Conservation (phyloP, 805 yeast genomes). For the Yamadazyma scolyti region DNA sequence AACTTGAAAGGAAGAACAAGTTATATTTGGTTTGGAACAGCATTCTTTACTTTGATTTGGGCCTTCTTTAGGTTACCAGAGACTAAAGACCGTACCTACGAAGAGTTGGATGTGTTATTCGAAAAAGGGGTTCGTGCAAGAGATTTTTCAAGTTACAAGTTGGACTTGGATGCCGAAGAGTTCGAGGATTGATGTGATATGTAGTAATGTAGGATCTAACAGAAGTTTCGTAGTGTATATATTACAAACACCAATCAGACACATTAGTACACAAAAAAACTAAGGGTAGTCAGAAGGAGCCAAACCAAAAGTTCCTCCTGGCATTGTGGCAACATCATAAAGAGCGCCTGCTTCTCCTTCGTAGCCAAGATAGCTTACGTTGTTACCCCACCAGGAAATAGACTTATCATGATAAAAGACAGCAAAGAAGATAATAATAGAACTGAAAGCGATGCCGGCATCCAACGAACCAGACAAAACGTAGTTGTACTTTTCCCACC, state of each 20-base stretch:
- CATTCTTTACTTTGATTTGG: slow-evolving; percentile 29
- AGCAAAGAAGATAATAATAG: slow-evolving; percentile 55
- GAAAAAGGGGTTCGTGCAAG: slow-evolving; percentile 32
- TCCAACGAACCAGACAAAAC: slow-evolving; percentile 52
- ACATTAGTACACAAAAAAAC: not conserved
- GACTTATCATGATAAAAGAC: slow-evolving; percentile 40
- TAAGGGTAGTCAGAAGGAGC: slow-evolving; percentile 12
- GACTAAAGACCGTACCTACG: slow-evolving; percentile 50
- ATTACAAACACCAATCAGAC: no score
- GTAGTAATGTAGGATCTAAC: no score
- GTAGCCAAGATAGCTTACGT: slow-evolving; percentile 23
- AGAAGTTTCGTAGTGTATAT: no score
- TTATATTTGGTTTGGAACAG: slow-evolving; percentile 33
- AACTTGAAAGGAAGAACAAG: slow-evolving; percentile 40
- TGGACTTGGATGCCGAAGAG: slow-evolving; percentile 5
- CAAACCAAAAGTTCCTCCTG: slow-evolving; percentile 35
- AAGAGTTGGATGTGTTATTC: slow-evolving; percentile 54
- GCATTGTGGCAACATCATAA: slow-evolving; percentile 16
- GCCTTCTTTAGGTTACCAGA: slow-evolving; percentile 52
- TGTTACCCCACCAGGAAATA: slow-evolving; percentile 66
- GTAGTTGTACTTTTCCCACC: slow-evolving; percentile 76
- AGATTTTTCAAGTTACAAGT: slow-evolving; percentile 13
- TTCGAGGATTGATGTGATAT: slow-evolving; percentile 1
- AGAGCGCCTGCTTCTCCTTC: slow-evolving; percentile 31
- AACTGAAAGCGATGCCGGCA: slow-evolving; percentile 59